These are phyloP conservation scores for Leishmania turanica DNA, from an alignment of 208 protist species.

Conservation along the genomic window DNA sequence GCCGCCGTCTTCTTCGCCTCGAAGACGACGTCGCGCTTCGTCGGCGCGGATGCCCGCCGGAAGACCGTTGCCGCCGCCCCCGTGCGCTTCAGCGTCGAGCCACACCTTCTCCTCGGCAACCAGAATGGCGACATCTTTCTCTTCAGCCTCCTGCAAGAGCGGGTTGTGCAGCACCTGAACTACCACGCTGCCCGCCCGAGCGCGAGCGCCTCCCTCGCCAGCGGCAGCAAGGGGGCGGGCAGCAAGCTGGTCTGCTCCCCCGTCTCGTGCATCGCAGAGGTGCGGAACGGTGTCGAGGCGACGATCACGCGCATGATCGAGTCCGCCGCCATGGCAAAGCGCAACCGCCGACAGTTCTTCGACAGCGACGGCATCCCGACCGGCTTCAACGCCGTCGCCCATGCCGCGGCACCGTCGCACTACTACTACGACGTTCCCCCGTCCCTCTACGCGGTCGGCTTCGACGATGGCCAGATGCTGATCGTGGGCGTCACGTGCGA, in stretches of 20 bases:
- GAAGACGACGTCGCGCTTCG: constrained; percentile 37
- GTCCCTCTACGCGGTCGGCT: constrained; percentile 80
- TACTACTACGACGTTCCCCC: constrained; percentile 46
- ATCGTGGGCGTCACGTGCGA: constrained; percentile 61
- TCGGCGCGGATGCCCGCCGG: constrained; percentile 75
- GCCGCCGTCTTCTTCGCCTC: constrained; percentile 27
- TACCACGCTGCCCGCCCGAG: constrained; percentile 37
- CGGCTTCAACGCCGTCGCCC: constrained; percentile 1
- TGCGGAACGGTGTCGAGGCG: constrained; percentile 75
- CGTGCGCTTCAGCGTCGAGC: constrained; percentile 78
- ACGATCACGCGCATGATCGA: constrained; percentile 48
- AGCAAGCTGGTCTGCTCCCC: constrained; percentile 58
- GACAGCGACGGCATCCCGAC: constrained; percentile 17
- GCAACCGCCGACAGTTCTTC: constrained; percentile 20
- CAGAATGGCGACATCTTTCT: constrained; percentile 82
- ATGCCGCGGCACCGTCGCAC: constrained; percentile 10
- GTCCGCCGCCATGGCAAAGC: constrained; percentile 50
- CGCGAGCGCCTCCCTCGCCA: constrained; percentile 21
- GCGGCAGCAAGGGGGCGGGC: constrained; percentile 22
- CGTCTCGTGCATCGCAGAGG: constrained; percentile 77
- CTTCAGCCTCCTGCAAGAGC: constrained; percentile 67
- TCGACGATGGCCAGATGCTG: constrained; percentile 79
- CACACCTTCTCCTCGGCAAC: constrained; percentile 86
- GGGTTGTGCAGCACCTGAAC: constrained; percentile 80
- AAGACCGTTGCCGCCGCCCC: constrained; percentile 71